Base-by-base conservation (phyloP, 352 stramenopile species). In the Globisporangium canariense region DNA sequence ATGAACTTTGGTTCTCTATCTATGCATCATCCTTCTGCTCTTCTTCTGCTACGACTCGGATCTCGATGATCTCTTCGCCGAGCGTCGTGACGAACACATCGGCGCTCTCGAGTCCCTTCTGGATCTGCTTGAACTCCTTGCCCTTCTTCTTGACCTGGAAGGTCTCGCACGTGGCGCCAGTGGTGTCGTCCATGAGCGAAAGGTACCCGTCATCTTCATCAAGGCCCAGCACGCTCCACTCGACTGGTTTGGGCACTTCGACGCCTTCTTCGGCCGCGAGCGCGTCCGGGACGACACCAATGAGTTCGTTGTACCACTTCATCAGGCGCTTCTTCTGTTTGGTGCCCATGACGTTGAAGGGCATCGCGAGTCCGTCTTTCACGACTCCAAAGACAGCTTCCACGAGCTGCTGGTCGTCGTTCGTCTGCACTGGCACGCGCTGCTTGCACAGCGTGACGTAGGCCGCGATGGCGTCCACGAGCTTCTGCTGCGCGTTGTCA, bases 231-330 rank as follows among this genome's bases (percentile, higher is more conserved):
- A 91, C 86, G 55, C 67, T 88, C 81, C 83, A 91, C 63, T 81
- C 62, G 1, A 85, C 55, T 25, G 58, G 65, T 43, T 53, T 46
- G 1, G 32, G 49, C 36, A 34, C 62, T 1, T 67, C 59, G 0
- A 63, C 54, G 1, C 60, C 63, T 14, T 68, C 68, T 1, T 77
- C 68, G 2, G 70, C 63, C 49, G 64, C 43, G 16, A 82, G 65
- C 30, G 64, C 68, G 47, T 88, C 81, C 8, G 69, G 72, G 50
- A 86, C 74, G 47, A 84, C 59, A 30, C 65, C 71, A 43, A 92
- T 89, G 53, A 93, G 74, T 58, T 95, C 84, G 51, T 93, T 93
- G 76, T 93, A 88, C 82, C 86, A 91, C 57, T 94, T 95, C 30
- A 94, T 60, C 46, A 93, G 69, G 18, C 68, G 75, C 57, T 93